Evolutionary conservation across 192 early-diverging fungal genomes (phyloP), one percentile per base, ranked within the genome.

Genomic region (Cetraspora pellucida): DNA sequence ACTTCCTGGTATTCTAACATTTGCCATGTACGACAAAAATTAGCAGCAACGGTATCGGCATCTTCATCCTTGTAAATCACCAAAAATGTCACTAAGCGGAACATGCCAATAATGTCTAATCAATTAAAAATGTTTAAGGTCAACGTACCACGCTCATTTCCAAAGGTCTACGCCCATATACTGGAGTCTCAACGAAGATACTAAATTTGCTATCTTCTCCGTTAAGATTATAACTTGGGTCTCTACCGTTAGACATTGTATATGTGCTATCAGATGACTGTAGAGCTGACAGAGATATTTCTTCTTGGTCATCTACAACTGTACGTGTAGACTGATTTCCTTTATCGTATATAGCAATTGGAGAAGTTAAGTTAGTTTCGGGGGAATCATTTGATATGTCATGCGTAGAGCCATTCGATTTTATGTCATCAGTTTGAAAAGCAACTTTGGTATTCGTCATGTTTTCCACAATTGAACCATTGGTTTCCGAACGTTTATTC

Each of bases 11-110:
- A 58, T 3, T 58, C 10, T n/a, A 7, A n/a, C 57, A 58, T 58
- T n/a, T 58, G n/a, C 57, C 57, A 58, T n/a, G n/a, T 58, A 23
- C 19, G n/a, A 58, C 57, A 58, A 21, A 58, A 58, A 9, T 58
- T 23, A 3, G n/a, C 25, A 5, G 57, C 57, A 2, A 11, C 57
- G 23, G 25, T 11, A 7, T 58, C 19, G 25, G 57, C 21, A 58
- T 58, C 57, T 10, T 58, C 57, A 11, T 58, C 57, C 57, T 58
- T 58, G 37, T 37, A 37, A 37, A 37, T 37, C 37, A 37, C 37
- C 37, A 37, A 37, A 37, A 37, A 37, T 37, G 37, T 37, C 37
- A 37, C 37, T 37, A 37, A 37, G 7, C 37, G 37, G 37, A 37
- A 23, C 21, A 23, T 58, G 19, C 11, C 25, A 23, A 58, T 9